Conservation (phyloP, 768 basidiomycete genomes). For the Tulasnella calospora region DNA sequence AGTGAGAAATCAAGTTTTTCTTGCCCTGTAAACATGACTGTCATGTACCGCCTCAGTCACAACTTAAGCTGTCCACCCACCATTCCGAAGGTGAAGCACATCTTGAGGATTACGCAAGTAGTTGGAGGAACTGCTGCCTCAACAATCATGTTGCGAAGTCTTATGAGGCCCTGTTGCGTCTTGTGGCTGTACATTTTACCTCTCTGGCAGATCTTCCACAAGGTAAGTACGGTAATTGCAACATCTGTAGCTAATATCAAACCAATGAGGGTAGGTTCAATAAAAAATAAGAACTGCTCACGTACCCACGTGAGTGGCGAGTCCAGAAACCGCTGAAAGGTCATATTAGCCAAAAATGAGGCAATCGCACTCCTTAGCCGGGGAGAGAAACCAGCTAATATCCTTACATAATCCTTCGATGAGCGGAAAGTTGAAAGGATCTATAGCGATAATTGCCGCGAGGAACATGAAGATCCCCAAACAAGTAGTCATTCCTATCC, state of each 20-base stretch:
- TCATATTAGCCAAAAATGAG: not conserved
- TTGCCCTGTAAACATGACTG: not conserved
- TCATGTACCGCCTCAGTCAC: no score
- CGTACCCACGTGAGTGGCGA: not conserved
- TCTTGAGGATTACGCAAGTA: not conserved
- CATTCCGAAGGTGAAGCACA: not conserved
- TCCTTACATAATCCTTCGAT: not conserved
- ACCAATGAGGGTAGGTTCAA: not conserved
- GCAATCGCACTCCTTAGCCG: no score
- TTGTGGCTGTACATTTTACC: not conserved
- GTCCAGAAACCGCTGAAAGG: not conserved
- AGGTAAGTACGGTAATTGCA: not conserved
- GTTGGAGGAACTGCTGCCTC: constrained; percentile 17
- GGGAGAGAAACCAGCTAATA: not conserved
- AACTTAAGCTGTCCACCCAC: not conserved
- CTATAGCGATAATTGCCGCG: not conserved
- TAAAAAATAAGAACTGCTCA: not conserved
- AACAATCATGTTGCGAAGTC: not conserved
- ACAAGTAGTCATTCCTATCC: not conserved
- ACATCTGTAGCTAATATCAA: not conserved
- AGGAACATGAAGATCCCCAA: not conserved
- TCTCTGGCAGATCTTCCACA: not conserved
- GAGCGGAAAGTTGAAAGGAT: not conserved
- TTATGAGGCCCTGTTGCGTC: not conserved
- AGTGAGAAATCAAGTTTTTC: not conserved